Evolutionary conservation across 768 basidiomycete species (phyloP), one percentile per base, ranked within the genome.

Genomic region (Goffeauzyma gilvescens): DNA sequence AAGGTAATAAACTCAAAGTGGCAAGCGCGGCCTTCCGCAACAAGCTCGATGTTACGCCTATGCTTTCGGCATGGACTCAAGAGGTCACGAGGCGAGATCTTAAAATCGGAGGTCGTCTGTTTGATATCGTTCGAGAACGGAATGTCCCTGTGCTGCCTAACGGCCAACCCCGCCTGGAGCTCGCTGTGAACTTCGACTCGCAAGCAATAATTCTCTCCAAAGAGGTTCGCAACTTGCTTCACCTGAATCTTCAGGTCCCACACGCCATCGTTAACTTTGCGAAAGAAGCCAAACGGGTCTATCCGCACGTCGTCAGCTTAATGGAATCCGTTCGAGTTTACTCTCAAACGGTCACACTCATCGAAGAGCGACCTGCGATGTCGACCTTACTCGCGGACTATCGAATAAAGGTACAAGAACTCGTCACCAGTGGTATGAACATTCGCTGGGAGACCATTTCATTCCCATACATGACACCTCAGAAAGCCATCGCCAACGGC

Each of bases 251-350:
- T 67, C 79, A 81, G 58, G 87, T 96, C 2, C 90, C 87, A 18
- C 86, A 95, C 67, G 76, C 81, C 40, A 85, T 83, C 50, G 79
- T 79, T 54, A 93, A 89, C 60, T 81, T 93, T 75, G 93, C 93
- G 26, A 98, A 95, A 68, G 90, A 98, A 53, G 93, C 93, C 47
- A 95, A 93, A 70, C 69, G 86, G 53, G 89, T 96, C 47, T 98
- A 98, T 60, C 89, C 89, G 0, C 87, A 95, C 68, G 93, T 93
- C 2, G 90, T 96, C 51, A 62, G 59, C 44, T 42, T 68, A 63
- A 96, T 96, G 90, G 93, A 98, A 69, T 90, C 87, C 0, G 86
- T 96, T n/a, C 70, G 89, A 60, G 95, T 86, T 22, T 96, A 98
- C 65, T 81, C 81, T 15, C 93, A 98, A 68, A 93, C 85, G 0